Base-by-base conservation (phyloP, 2,329 filamentous ascomycete species). In the Penicillium brasilianum region DNA sequence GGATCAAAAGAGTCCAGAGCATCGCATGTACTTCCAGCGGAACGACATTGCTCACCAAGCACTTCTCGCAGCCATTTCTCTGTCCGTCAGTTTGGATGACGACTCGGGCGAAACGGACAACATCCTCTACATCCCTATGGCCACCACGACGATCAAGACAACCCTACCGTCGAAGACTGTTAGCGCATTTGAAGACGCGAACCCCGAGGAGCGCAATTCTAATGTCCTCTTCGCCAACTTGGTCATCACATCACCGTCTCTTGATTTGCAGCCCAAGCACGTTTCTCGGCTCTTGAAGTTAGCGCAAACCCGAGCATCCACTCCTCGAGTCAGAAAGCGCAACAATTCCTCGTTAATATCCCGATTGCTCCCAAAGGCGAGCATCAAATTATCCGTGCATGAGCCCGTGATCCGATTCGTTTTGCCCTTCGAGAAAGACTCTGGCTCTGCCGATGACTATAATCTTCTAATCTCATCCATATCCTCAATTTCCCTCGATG, bases 171-270 rank as follows among this genome's bases (percentile, higher is more conserved):
- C 95, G 13, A 97, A 98, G 77, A 96, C 93, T 0, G 89, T 99
- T 11, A 90, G 94, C 73, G 85, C 93, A 57, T 86, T 88, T 1
- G 85, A 88, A 60, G 85, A 90, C 36, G 80, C 81, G 59, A 89
- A 90, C 67, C 89, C 87, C 39, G 90, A 90, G 66, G 93, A 98
- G 77, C 88, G 92, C 64, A 99, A 99, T 71, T 91, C 92, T 52
- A 99, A 99, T 73, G 95, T 99, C 41, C 82, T 99, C 16, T 97
- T 97, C 74, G 93, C 94, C 43, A 99, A 99, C 76, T 88, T 96
- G 6, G 94, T 99, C 50, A 88, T 98, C 62, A 99, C 95, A 0
- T 99, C 95, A 5, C 95, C 95, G 0, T 97, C 95, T 0, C 83
- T 98, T 54, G 95, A 99, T 75, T 83, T 99, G 36, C 92, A 96